Evolutionary conservation across 108 stramenopile species (phyloP).

Genomic region (Nitzschia sp.): DNA sequence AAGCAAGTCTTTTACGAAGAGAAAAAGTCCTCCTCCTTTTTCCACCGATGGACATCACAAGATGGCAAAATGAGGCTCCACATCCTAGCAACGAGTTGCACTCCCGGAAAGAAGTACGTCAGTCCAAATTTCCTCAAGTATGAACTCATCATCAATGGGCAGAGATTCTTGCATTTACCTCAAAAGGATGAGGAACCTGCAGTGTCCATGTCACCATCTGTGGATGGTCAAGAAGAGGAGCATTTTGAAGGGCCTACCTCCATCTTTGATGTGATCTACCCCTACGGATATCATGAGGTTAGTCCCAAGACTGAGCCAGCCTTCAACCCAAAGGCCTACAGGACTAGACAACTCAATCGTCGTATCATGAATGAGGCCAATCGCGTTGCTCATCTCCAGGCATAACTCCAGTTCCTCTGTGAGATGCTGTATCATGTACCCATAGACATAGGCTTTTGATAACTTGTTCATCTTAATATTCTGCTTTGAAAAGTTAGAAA

Average conservation of each 20-base stretch:
- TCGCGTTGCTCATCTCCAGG: neutral
- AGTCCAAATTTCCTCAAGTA: slow-evolving; percentile 18
- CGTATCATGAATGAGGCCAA: slow-evolving; percentile 5
- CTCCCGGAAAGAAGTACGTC: slow-evolving; percentile 14
- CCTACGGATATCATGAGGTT: slow-evolving; percentile 12
- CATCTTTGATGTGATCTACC: slow-evolving; percentile 25
- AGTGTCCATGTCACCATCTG: neutral
- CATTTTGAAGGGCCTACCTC: neutral
- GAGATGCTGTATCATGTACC: neutral
- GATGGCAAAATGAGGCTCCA: slow-evolving; percentile 12
- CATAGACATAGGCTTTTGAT: neutral
- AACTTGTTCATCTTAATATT: neutral
- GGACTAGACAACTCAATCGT: neutral
- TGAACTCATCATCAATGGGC: slow-evolving; percentile 22
- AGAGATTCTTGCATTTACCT: slow-evolving; percentile 7
- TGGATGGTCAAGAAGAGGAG: slow-evolving; percentile 1
- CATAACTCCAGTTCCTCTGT: neutral
- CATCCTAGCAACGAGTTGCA: slow-evolving; percentile 8
- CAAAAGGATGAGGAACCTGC: slow-evolving; percentile 12
- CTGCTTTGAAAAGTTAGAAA: neutral
- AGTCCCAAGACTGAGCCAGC: slow-evolving; percentile 8
- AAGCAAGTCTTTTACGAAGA: slow-evolving; percentile 1
- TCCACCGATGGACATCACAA: slow-evolving; percentile 10
- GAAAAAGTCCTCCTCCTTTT: slow-evolving; percentile 17
- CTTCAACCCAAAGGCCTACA: neutral